Conservation (phyloP, 2,329 filamentous ascomycete genomes). For the Paracorniculantispora psalliotae region DNA sequence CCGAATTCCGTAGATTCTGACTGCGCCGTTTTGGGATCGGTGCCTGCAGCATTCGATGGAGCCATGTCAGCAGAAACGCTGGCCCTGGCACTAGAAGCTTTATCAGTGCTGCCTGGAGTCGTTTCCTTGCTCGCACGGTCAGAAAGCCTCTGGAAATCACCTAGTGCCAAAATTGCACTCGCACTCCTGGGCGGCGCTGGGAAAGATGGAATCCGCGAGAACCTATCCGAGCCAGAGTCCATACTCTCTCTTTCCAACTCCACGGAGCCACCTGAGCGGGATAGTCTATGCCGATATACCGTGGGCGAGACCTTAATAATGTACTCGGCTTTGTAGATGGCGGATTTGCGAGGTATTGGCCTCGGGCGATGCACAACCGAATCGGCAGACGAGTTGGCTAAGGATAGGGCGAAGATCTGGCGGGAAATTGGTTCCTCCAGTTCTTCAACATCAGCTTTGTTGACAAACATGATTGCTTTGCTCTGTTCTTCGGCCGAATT, state of each 20-base stretch:
- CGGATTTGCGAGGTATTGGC: slow-evolving; percentile 47
- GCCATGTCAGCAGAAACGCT: slow-evolving; percentile 2
- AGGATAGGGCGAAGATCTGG: background rate
- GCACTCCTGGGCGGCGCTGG: slow-evolving; percentile 42
- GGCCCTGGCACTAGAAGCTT: background rate
- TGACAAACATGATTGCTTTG: background rate
- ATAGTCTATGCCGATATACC: slow-evolving; percentile 42
- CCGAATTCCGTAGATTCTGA: slow-evolving; percentile 4
- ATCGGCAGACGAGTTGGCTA: slow-evolving; percentile 13
- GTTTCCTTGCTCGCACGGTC: background rate
- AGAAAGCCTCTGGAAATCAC: background rate
- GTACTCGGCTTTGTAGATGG: slow-evolving; percentile 43
- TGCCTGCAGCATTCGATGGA: background rate
- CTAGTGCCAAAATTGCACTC: slow-evolving; percentile 17
- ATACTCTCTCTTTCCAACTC: slow-evolving; percentile 42
- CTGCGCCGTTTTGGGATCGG: background rate
- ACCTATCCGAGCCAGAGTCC: slow-evolving; percentile 39
- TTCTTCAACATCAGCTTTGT: slow-evolving; percentile 10
- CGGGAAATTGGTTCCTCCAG: slow-evolving; percentile 1
- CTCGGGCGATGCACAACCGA: slow-evolving; percentile 52
- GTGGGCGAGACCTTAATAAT: slow-evolving; percentile 38
- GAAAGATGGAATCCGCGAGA: slow-evolving; percentile 48
- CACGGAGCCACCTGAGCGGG: slow-evolving; percentile 45
- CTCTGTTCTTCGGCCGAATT: slow-evolving; percentile 39
- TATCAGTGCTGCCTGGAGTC: background rate